Conservation (phyloP, 1,284 basidiomycete genomes). For the Rhizoctonia solani region DNA sequence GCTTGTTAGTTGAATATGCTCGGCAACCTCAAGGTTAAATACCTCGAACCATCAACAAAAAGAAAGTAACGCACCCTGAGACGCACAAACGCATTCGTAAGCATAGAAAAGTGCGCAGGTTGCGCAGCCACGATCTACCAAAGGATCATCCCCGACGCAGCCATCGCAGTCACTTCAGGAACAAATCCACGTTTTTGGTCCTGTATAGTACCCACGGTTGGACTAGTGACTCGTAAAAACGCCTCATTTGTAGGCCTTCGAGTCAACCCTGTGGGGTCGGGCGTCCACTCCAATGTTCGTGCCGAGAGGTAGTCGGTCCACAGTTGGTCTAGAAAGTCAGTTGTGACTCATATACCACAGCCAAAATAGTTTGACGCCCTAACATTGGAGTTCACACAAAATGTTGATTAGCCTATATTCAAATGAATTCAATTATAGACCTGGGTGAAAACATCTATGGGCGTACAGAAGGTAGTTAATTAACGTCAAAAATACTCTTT, state of each 20-base stretch:
- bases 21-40: background rate
- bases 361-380: no score
- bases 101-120: conserved; percentile 15
- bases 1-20: background rate
- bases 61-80: background rate
- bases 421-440: no score
- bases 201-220: background rate
- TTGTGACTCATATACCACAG: no score
- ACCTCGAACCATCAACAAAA: background rate
- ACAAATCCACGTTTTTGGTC: background rate
- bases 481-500: no score
- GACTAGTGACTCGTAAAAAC: background rate
- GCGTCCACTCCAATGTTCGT: no score
- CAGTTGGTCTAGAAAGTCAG: no score
- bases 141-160: background rate
- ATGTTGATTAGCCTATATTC: no score
- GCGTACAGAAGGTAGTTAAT: no score
- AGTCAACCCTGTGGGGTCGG: background rate
- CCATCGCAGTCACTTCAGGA: background rate
- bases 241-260: background rate
- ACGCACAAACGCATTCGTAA: background rate
- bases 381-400: no score
- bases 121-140: conserved; percentile 24
- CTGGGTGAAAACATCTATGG: no score
- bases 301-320: no score